Evolutionary conservation across 495 filamentous ascomycete species (phyloP).

Genomic region (Penicillium canescens): DNA sequence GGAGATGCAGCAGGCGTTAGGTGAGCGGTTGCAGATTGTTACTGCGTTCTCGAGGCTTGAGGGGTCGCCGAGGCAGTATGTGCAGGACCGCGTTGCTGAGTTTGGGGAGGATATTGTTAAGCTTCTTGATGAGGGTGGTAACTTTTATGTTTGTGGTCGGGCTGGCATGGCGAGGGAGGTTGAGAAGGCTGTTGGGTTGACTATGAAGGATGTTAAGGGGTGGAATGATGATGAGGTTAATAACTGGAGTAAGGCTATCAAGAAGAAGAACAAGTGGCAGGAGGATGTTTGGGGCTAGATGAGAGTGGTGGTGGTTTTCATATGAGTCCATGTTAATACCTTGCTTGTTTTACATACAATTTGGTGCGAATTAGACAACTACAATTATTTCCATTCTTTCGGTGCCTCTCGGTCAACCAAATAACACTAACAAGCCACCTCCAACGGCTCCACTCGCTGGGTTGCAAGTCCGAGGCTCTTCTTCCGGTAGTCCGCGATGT

Average conservation of each 20-base stretch:
- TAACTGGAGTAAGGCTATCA: constrained; percentile 43
- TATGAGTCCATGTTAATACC: too few species aligned
- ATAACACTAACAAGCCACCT: too few species aligned
- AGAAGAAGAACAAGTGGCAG: constrained; percentile 49
- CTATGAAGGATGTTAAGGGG: constrained; percentile 26
- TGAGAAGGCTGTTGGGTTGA: constrained; percentile 33
- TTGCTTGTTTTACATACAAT: too few species aligned
- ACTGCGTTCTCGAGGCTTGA: constrained; percentile 35
- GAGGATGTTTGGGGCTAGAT: constrained; percentile 42
- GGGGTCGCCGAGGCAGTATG: constrained; percentile 27
- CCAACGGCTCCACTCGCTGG: too few species aligned
- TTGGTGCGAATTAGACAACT: too few species aligned
- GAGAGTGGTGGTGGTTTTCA: too few species aligned
- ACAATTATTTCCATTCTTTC: too few species aligned
- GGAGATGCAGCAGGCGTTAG: constrained; percentile 24
- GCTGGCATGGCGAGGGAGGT: constrained; percentile 55
- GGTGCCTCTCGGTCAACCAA: too few species aligned
- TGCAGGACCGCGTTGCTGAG: constrained; percentile 43
- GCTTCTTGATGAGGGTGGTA: constrained; percentile 40
- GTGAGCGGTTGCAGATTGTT: constrained; percentile 27
- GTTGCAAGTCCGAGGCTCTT: too few species aligned
- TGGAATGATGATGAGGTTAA: constrained; percentile 39
- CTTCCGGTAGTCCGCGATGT: too few species aligned
- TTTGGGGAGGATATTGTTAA: constrained; percentile 30
- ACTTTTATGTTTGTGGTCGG: constrained; percentile 52